A percentile compares a stretch with the other conserved stretches of the same genome.
phyloP scores from a whole-genome alignment of 2,329 filamentous ascomycete genomes.

The Ascomycota sp. region DNA sequence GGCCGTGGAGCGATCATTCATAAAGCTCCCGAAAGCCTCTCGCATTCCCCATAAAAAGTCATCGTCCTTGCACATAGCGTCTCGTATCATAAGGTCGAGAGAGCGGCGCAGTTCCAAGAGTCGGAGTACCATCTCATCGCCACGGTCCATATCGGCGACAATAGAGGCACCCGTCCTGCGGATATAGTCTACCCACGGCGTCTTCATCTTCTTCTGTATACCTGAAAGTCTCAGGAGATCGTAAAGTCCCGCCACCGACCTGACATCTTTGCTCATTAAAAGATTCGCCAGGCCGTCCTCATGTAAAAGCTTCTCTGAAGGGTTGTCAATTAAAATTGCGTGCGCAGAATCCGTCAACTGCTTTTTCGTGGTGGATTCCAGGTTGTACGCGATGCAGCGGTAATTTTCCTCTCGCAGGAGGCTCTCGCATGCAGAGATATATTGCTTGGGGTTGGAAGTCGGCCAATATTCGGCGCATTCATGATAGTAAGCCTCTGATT shows the following conservation, averaged over 20 bases:
- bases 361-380: constrained; percentile 67
- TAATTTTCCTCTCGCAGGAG: constrained; percentile 53
- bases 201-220: constrained; percentile 48
- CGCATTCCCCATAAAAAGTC: constrained; percentile 58
- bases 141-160: constrained; percentile 58
- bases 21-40: constrained; percentile 73
- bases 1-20: constrained; percentile 67
- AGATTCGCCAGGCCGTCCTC: constrained; percentile 49
- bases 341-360: constrained; percentile 57
- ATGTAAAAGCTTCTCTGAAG: constrained; percentile 46
- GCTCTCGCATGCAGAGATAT: constrained; percentile 48
- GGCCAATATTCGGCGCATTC: constrained; percentile 50
- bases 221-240: constrained; percentile 51
- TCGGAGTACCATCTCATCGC: constrained; percentile 69
- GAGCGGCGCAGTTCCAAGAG: constrained; percentile 63
- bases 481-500: constrained; percentile 47
- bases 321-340: constrained; percentile 46
- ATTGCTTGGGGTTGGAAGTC: constrained; percentile 45
- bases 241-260: constrained; percentile 59
- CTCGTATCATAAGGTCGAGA: constrained; percentile 55
- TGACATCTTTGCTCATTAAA: constrained; percentile 47
- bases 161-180: constrained; percentile 53
- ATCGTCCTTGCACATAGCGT: constrained; percentile 61
- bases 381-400: constrained; percentile 60
- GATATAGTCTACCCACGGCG: constrained; percentile 65